Base-by-base conservation (phyloP, 257 asterid species). In the Primulina tabacum region DNA sequence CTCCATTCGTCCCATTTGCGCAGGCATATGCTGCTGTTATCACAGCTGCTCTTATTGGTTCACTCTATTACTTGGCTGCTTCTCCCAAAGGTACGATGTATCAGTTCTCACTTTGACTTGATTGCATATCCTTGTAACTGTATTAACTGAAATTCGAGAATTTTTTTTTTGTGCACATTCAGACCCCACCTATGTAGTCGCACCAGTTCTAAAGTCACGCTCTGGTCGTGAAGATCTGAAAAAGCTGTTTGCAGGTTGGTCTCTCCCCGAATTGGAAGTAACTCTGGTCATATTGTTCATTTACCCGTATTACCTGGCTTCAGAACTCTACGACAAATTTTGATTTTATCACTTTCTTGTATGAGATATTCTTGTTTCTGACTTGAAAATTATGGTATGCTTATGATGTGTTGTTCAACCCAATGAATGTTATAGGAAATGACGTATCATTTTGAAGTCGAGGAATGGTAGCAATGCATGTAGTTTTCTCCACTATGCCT, bases 1-100 rank as follows among this genome's bases (percentile, higher is more conserved):
- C 98, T 78, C 98, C 92, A 20, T 88, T 87, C 64, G 98, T 93
- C 20, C 97, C 98, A 10, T 93, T 93, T 78, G 97, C 98, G 60
- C 96, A 93, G 78, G 95, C 92, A 34, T 93, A 90, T 81, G 97
- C 98, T 50, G 98, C 98, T 65, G 97, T 89, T 53, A 73, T 86
- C 52, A 93, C 98, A 5, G 98, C 96, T 76, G 94, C 95, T 69
- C 90, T 93, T 21, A 90, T 96, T 0, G 98, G 96, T 71, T 88
- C 96, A 2, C 79, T 93, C 20, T 93, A 93, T 71, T 93, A 88
- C 86, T 78, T 93, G 72, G 90, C 97, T 62, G 89, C 95, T 60
- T 87, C 98, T 68, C 97, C 97, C 11, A 89, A 90, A 83, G 98
- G 98, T 90, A 34, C 8, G 67, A 65, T 71, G 8, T 5, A 18